Evolutionary conservation across 306 rosid species (phyloP).

Genomic region (Lablab purpureus): DNA sequence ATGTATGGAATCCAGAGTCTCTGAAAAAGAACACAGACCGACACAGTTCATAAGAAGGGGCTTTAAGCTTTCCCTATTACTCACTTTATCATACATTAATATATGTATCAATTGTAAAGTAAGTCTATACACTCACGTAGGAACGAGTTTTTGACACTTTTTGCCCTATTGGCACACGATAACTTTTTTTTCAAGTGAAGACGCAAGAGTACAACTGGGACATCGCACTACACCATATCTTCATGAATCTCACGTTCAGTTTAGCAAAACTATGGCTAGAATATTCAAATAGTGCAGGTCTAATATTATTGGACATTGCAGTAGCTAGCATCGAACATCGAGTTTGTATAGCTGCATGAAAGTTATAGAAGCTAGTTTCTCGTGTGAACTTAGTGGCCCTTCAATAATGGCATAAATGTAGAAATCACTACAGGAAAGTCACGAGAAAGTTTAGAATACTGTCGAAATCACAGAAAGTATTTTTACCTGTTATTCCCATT

Average conservation of each 20-base stretch:
- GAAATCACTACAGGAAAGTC: slow-evolving; percentile 31
- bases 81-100: slow-evolving; percentile 42
- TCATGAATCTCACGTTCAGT: slow-evolving; percentile 27
- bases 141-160: slow-evolving; percentile 41
- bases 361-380: slow-evolving; percentile 34
- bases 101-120: slow-evolving; percentile 40
- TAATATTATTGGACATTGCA: slow-evolving; percentile 14
- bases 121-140: slow-evolving; percentile 15
- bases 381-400: slow-evolving; percentile 46
- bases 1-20: slow-evolving; percentile 28
- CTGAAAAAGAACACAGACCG: slow-evolving; percentile 11
- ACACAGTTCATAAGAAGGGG: neutral
- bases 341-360: slow-evolving; percentile 25
- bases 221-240: slow-evolving; percentile 51
- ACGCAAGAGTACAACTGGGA: slow-evolving; percentile 53
- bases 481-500: slow-evolving; percentile 21
- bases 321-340: neutral
- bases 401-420: slow-evolving; percentile 16
- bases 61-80: slow-evolving; percentile 5
- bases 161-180: slow-evolving; percentile 32
- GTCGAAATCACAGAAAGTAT: slow-evolving; percentile 18
- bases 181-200: slow-evolving; percentile 47
- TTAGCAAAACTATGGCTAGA: slow-evolving; percentile 6
- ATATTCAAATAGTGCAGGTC: neutral
- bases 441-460: slow-evolving; percentile 35